Base-by-base conservation (phyloP, 2,329 filamentous ascomycete genomes). In the Lasiodiplodia sp. region DNA sequence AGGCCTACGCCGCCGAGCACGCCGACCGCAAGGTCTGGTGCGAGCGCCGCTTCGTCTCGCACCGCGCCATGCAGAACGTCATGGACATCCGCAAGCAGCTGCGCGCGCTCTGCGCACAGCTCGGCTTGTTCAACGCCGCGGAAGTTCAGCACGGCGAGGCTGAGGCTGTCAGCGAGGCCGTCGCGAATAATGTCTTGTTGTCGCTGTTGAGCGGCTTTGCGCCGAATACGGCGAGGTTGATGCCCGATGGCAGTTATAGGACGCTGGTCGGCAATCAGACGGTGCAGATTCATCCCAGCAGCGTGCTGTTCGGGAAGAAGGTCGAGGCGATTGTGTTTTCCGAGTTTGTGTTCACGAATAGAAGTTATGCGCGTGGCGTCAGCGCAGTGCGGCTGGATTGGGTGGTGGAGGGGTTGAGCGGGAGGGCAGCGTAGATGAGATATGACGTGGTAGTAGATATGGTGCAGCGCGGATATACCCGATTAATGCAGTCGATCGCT, bases 71-170 rank as follows among this genome's bases (percentile, higher is more conserved):
- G 88, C 86, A 88, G 72, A 86, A 85, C 18, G 87, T 89, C 3
- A 88, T 90, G 87, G 87, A 90, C 70, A 85, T 90, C 58, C 84
- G 87, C 67, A 90, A 89, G 74, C 88, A 90, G 77, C 82, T 89
- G n/a, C 82, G 80, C 23, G 77, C 83, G 3, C 87, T 88, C 74
- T 88, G 86, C 73, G 82, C 81, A 64, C 79, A 82, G 63, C 81
- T 85, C 10, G 84, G 84, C 62, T 72, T 81, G 69, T 78, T 28
- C 68, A 70, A 4, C 69, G 72, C 53, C 75, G 7, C 34, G 6
- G 12, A 2, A 6, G 5, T 38, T 69, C 11, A 62, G n/a, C 31
- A 34, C 2, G 31, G 31, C 44, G 60, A 52, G 64, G 37, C 18
- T 67, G 69, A 11, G 71, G n/a, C 57, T 64, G 7, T 73, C 2